These are phyloP conservation scores for Blastobotrys terrestris DNA, from an alignment of 805 yeast genomes.

Conservation along the genomic window DNA sequence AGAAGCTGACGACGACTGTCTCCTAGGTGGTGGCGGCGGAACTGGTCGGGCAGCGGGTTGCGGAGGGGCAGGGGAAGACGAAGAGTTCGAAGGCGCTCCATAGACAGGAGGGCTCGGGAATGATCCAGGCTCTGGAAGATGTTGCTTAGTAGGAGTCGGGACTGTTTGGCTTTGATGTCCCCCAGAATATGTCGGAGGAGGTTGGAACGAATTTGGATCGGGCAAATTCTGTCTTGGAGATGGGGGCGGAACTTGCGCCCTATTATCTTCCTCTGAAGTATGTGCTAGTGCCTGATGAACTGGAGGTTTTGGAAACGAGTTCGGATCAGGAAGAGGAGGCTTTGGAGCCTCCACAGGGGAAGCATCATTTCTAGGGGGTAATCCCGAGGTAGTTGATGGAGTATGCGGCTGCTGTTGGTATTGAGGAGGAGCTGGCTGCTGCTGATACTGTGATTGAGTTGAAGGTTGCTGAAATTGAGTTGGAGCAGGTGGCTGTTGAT, in stretches of 20 bases:
- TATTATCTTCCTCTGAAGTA: not conserved
- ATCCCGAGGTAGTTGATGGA: slow-evolving; percentile 7
- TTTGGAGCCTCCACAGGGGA: slow-evolving; percentile 2
- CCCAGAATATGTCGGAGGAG: slow-evolving; percentile 14
- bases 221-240: slow-evolving; percentile 10
- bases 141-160: not conserved
- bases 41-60: slow-evolving; percentile 10
- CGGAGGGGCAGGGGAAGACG: slow-evolving; percentile 6
- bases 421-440: slow-evolving; percentile 8
- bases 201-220: slow-evolving; percentile 21
- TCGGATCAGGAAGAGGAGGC: slow-evolving; percentile 19
- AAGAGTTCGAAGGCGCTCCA: not conserved
- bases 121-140: not conserved
- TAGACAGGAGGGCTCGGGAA: slow-evolving; percentile 1
- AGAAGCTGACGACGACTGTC: not conserved
- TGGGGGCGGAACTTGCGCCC: slow-evolving; percentile 2
- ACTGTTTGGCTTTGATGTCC: not conserved
- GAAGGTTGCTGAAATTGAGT: slow-evolving; percentile 9
- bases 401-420: slow-evolving; percentile 15
- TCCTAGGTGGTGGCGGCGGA: slow-evolving; percentile 11
- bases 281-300: not conserved
- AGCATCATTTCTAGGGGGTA: slow-evolving; percentile 5
- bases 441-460: slow-evolving; percentile 8
- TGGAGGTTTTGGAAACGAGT: slow-evolving; percentile 19
- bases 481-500: slow-evolving; percentile 8